Conservation (phyloP, 768 basidiomycete species). For the Termitomyces sp. region DNA sequence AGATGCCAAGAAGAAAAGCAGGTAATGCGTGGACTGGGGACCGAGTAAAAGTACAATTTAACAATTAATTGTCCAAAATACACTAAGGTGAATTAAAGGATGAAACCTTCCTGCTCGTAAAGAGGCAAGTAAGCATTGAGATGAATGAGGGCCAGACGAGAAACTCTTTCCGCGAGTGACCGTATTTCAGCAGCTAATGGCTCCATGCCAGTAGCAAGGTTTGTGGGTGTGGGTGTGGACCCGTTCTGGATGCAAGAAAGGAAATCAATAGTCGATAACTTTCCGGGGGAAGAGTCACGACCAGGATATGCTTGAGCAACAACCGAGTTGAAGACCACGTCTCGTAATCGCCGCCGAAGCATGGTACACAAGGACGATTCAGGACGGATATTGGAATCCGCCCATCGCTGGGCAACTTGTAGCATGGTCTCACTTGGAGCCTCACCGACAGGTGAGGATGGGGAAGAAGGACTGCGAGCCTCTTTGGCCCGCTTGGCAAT, state of each 20-base stretch:
- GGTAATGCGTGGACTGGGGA: neutral
- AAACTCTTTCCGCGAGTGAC: slow-evolving; percentile 63
- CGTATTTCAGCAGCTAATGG: slow-evolving; percentile 65
- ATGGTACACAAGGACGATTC: slow-evolving; percentile 55
- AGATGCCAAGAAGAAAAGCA: neutral
- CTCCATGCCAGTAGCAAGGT: slow-evolving; percentile 58
- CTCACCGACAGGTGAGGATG: slow-evolving; percentile 22
- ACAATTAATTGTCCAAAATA: slow-evolving; percentile 4
- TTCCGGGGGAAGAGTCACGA: slow-evolving; percentile 27
- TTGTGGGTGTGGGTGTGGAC: slow-evolving; percentile 13
- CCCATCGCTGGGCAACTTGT: slow-evolving; percentile 64
- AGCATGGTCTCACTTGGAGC: slow-evolving; percentile 49
- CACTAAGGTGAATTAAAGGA: slow-evolving; percentile 14
- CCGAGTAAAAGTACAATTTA: slow-evolving; percentile 4
- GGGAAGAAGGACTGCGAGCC: slow-evolving; percentile 20
- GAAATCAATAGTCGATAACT: slow-evolving; percentile 22
- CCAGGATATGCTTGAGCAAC: slow-evolving; percentile 46
- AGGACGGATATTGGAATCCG: slow-evolving; percentile 56
- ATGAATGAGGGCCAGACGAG: slow-evolving; percentile 69
- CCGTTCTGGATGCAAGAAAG: slow-evolving; percentile 13
- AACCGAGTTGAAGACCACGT: slow-evolving; percentile 58
- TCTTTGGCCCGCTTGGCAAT: slow-evolving; percentile 65
- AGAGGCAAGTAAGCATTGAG: slow-evolving; percentile 70
- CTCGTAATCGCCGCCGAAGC: slow-evolving; percentile 57
- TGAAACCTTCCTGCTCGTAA: slow-evolving; percentile 66